Conservation (phyloP, 192 early-diverging fungal genomes). For the Coemansia sp. region DNA sequence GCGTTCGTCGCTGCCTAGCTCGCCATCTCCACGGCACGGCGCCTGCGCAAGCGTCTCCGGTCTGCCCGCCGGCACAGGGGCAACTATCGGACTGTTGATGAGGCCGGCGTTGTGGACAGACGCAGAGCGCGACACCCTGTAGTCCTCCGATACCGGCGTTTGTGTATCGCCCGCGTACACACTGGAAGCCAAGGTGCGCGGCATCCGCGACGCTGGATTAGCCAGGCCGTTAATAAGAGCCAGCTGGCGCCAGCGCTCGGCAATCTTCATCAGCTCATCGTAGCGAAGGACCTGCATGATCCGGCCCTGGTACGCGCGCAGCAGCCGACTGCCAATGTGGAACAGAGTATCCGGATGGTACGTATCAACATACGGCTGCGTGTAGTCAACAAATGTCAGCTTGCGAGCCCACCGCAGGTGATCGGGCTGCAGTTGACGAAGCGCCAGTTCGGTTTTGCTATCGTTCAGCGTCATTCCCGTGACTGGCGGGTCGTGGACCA, state of each 20-base stretch:
- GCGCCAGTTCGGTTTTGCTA: conserved; percentile 35
- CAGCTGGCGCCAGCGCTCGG: conserved; percentile 45
- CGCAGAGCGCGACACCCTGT: neutral
- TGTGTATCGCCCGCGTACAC: conserved; percentile 13
- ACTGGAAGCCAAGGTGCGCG: conserved; percentile 8
- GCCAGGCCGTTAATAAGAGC: conserved; percentile 16
- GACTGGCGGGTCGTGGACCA: conserved; percentile 30
- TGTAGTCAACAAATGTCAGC: conserved; percentile 48
- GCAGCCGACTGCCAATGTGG: conserved; percentile 41
- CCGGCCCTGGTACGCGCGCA: conserved; percentile 44
- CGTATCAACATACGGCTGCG: conserved; percentile 48
- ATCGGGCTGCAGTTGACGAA: conserved; percentile 46
- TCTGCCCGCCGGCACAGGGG: neutral
- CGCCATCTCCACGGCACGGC: conserved; percentile 14
- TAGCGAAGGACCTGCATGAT: conserved; percentile 44
- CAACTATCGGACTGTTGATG: too few species aligned
- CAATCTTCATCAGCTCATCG: conserved; percentile 48
- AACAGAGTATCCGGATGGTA: conserved; percentile 46
- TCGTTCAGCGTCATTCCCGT: conserved; percentile 46
- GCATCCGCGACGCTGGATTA: neutral
- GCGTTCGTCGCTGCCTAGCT: neutral
- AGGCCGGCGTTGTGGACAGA: neutral
- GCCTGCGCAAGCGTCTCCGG: conserved; percentile 14
- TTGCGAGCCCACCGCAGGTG: conserved; percentile 49
- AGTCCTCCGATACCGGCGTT: too few species aligned